Conservation (phyloP, 2,329 filamentous ascomycete genomes). For the Rachicladosporium sp. region DNA sequence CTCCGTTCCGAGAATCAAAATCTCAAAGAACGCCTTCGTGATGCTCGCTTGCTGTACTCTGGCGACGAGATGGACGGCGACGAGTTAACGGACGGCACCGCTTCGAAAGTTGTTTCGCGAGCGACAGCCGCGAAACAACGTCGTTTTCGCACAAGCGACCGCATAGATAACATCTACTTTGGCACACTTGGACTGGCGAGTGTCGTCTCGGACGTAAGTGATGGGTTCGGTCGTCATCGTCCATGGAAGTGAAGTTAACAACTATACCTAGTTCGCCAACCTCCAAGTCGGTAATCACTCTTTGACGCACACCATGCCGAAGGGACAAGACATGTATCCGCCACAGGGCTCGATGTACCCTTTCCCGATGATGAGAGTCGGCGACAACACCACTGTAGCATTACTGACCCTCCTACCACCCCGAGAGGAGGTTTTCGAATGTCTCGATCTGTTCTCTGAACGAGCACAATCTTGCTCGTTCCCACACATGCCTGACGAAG, state of each 20-base stretch:
- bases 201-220: conserved; percentile 34
- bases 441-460: conserved; percentile 30
- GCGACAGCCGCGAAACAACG: conserved; percentile 16
- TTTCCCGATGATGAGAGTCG: conserved; percentile 32
- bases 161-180: conserved; percentile 37
- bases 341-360: conserved; percentile 30
- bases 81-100: conserved; percentile 15
- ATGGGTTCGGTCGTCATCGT: too few species aligned
- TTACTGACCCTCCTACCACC: conserved; percentile 27
- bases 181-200: conserved; percentile 37
- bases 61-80: conserved; percentile 29
- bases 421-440: conserved; percentile 26
- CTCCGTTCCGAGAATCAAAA: conserved; percentile 33
- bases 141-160: conserved; percentile 28
- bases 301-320: conserved; percentile 32
- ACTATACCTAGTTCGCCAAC: conserved; percentile 28
- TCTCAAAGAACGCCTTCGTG: conserved; percentile 31
- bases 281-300: conserved; percentile 29
- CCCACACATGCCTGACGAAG: conserved; percentile 32
- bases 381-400: conserved; percentile 10
- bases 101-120: conserved; percentile 11
- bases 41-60: conserved; percentile 16
- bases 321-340: too few species aligned
- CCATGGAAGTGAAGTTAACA: too few species aligned
- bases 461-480: conserved; percentile 33